Conservation (phyloP, 305 asterid species). For the Fraxinus latifolia region DNA sequence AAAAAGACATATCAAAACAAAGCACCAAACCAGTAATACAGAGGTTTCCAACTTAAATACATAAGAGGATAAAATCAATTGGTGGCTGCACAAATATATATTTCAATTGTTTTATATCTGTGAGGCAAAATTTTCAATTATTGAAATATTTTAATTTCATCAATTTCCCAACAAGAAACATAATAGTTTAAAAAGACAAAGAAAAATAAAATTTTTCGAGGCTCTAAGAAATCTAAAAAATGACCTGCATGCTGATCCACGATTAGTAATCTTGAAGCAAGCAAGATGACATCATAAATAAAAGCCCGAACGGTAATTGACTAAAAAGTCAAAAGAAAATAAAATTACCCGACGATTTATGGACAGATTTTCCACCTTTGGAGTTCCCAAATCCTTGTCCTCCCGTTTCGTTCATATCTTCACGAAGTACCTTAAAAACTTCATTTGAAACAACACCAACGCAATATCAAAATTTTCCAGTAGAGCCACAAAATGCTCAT, state of each 20-base stretch:
- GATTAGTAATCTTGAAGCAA: not conserved
- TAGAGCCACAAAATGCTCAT: not conserved
- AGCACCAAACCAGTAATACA: not conserved
- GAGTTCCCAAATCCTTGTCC: constrained; percentile 34
- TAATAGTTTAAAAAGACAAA: not conserved
- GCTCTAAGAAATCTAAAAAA: not conserved
- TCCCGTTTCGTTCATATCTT: constrained; percentile 35
- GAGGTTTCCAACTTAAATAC: constrained; percentile 2
- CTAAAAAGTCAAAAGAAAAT: not conserved
- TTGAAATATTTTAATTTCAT: not conserved
- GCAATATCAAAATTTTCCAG: not conserved
- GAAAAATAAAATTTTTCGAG: not conserved
- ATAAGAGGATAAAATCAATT: constrained; percentile 3
- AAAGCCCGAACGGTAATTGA: not conserved
- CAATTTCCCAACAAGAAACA: not conserved
- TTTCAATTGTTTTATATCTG: not conserved
- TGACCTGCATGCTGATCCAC: not conserved
- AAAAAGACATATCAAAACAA: not conserved
- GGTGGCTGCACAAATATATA: not conserved
- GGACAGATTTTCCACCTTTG: constrained; percentile 30
- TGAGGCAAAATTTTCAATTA: not conserved
- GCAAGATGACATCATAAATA: not conserved
- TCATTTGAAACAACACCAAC: not conserved
- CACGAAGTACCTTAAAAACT: not conserved
- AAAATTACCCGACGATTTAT: constrained; percentile 19